Conservation (phyloP, 2,329 filamentous ascomycete species). For the Arachnopeziza araneosa region DNA sequence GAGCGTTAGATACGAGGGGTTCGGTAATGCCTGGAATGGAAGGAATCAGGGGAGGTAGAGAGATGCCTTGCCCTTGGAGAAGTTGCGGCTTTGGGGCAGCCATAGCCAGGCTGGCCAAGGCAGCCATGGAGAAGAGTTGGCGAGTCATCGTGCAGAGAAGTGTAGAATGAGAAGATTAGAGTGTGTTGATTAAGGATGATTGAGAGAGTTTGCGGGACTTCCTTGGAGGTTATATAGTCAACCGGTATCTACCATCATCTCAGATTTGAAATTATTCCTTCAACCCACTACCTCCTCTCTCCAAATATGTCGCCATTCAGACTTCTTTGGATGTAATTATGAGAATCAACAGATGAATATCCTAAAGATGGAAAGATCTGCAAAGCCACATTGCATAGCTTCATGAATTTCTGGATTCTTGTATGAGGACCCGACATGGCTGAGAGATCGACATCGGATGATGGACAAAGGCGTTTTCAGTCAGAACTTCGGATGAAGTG, state of each 20-base stretch:
- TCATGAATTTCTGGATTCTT: background rate
- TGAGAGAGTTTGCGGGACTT: background rate
- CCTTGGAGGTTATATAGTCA: background rate
- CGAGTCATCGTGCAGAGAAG: background rate
- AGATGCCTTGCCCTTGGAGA: slow-evolving; percentile 23
- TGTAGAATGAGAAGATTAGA: background rate
- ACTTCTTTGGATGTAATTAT: background rate
- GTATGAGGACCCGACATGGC: background rate
- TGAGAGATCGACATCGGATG: background rate
- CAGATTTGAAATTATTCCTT: background rate
- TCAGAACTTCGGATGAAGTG: background rate
- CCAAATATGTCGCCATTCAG: background rate
- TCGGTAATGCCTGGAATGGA: slow-evolving; percentile 54
- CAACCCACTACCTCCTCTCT: background rate
- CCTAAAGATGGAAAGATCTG: background rate
- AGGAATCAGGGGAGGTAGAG: slow-evolving; percentile 51
- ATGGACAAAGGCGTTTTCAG: background rate
- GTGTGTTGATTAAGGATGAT: background rate
- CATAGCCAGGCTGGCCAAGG: slow-evolving; percentile 2
- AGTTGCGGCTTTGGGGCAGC: slow-evolving; percentile 13
- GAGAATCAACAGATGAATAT: background rate
- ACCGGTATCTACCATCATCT: background rate
- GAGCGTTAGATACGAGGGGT: slow-evolving; percentile 43
- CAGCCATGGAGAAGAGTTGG: background rate
- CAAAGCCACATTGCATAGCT: background rate